Base-by-base conservation (phyloP, 2,329 filamentous ascomycete species). In the Aspergillus ibericus region DNA sequence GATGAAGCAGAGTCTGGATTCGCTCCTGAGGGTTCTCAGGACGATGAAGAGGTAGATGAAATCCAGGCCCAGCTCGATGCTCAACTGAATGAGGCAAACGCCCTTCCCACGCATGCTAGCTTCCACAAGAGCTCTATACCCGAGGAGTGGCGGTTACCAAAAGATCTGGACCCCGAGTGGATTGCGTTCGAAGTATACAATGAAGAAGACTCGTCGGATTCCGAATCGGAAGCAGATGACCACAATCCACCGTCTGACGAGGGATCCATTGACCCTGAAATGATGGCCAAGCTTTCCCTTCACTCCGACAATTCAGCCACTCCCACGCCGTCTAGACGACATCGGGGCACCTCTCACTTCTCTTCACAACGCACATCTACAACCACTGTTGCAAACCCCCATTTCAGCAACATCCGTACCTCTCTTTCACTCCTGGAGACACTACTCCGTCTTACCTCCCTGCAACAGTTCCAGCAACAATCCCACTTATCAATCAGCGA, bases 391-490 rank as follows among this genome's bases (percentile, higher is more conserved):
- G 73, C 75, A 77, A 65, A 88, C 81, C 63, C 76, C 82, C 63
- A 66, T 61, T 82, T 79, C 52, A 78, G 77, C 55, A 75, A 78
- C 29, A 84, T 90, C 65, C 85, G 84, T 55, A 88, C 87, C 1
- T 89, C 86, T 0, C 80, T 91, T 5, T 96, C 93, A 1, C 84
- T 96, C 8, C 84, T 97, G 55, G 93, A 97, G 74, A 95, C 93
- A 81, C 81, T 96, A 32, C 85, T 96, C 48, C 91, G 93, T 42
- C 83, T 97, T 48, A 88, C 90, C 4, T 91, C 92, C 20, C 84
- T 96, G 13, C 93, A 96, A 71, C 92, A 96, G 78, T 96, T 95
- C 73, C 90, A 96, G 71, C 93, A 97, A 79, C 84, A 86, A 40
- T 92, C 91, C 0, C 92, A 96, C 68, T 83, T 96, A n/a, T 85